A percentile compares a stretch with the other conserved stretches of the same genome.
phyloP scores from a whole-genome alignment of 2,329 filamentous ascomycete genomes.

The Celoporthe dispersa region DNA sequence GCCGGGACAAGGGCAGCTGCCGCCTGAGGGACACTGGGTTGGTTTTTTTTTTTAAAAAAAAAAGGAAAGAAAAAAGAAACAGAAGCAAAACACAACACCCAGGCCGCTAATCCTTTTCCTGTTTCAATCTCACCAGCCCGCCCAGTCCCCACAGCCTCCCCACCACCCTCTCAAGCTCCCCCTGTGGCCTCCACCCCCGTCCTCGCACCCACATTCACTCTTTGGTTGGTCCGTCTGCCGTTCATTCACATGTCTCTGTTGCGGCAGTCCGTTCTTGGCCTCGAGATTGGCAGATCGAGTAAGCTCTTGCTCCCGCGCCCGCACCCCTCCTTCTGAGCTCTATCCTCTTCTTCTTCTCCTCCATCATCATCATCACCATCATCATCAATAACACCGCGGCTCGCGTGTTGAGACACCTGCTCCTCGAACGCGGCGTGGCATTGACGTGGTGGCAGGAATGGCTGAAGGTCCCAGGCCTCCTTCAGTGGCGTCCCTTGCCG shows the following conservation, averaged over 20 bases:
- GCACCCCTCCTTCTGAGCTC: no score
- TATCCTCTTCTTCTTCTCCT: background rate
- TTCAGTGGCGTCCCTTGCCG: background rate
- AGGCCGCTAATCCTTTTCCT: background rate
- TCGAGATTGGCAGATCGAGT: background rate
- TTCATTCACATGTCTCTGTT: background rate
- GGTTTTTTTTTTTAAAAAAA: no score
- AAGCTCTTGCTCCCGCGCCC: background rate
- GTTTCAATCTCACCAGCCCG: background rate
- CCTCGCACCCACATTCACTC: background rate
- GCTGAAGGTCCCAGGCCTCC: background rate
- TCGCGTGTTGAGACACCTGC: background rate
- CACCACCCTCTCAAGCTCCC: background rate
- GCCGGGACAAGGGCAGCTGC: background rate
- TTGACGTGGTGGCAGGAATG: conserved; percentile 11
- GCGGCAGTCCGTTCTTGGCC: background rate
- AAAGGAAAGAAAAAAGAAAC: no score
- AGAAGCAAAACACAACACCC: background rate
- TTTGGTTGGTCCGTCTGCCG: background rate
- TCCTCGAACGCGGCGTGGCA: background rate
- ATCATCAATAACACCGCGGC: background rate
- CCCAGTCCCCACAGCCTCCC: background rate
- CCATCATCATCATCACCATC: background rate
- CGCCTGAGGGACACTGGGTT: background rate
- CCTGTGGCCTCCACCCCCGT: background rate